A percentile compares a stretch with the other conserved stretches of the same genome.
Conservation (phyloP, 805 yeast genomes). For the Yamadazyma nakazawae region DNA sequence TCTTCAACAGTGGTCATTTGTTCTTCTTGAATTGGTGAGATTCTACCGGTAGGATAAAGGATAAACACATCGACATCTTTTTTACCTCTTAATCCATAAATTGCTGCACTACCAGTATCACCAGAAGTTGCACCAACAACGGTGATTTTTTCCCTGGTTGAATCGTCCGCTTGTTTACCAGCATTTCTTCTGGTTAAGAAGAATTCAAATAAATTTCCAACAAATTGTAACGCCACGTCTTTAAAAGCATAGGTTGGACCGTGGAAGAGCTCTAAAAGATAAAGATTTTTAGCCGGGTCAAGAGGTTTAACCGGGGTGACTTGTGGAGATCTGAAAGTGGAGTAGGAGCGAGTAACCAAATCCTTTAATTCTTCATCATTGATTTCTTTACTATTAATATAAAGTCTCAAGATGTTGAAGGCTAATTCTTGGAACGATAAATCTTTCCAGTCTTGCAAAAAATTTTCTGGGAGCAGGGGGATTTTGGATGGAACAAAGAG, state of each 20-base stretch:
- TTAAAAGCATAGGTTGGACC: slow-evolving; percentile 99
- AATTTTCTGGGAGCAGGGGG: slow-evolving; percentile 60
- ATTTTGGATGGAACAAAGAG: slow-evolving; percentile 82
- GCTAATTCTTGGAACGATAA: slow-evolving; percentile 85
- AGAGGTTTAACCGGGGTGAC: slow-evolving; percentile 81
- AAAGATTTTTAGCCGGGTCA: slow-evolving; percentile 50
- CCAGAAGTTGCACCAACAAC: slow-evolving; percentile 99
- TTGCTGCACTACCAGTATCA: slow-evolving; percentile 99
- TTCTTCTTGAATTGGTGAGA: slow-evolving; percentile 95
- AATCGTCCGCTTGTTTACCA: slow-evolving; percentile 44
- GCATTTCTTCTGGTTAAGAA: slow-evolving; percentile 76
- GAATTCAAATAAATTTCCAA: slow-evolving; percentile 94
- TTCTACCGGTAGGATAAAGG: slow-evolving; percentile 94
- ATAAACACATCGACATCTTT: slow-evolving; percentile 97
- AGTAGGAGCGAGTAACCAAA: slow-evolving; percentile 70
- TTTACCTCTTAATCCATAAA: slow-evolving; percentile 94
- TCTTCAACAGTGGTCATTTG: slow-evolving; percentile 98
- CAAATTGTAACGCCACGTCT: slow-evolving; percentile 97
- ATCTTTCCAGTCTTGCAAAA: slow-evolving; percentile 65
- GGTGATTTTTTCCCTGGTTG: slow-evolving; percentile 68
- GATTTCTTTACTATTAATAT: slow-evolving; percentile 71
- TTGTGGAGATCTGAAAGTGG: slow-evolving; percentile 84
- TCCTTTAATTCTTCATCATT: slow-evolving; percentile 61
- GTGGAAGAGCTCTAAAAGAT: slow-evolving; percentile 89
- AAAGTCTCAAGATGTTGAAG: slow-evolving; percentile 76